Evolutionary conservation across 805 yeast genomes (phyloP).

Genomic region (Ogataea methylovora): DNA sequence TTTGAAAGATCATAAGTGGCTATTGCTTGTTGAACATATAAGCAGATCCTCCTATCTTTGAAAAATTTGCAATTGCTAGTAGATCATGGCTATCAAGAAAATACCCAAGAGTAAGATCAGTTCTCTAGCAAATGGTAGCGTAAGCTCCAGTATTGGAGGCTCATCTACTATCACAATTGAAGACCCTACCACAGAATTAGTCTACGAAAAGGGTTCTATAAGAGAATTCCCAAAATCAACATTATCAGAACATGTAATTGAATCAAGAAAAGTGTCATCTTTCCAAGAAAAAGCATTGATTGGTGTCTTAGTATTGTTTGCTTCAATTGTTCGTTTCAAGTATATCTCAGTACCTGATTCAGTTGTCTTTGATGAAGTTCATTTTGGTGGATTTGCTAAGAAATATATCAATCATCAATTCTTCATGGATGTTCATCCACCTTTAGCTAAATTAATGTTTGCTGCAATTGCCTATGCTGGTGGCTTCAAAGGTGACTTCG

Average conservation of each 20-base stretch:
- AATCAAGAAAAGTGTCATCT: conserved; percentile 32
- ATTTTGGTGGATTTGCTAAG: conserved; percentile 95
- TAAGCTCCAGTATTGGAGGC: too few species aligned
- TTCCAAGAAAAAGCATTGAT: conserved; percentile 34
- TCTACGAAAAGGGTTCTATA: conserved; percentile 39
- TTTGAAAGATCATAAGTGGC: too few species aligned
- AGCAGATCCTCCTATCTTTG: too few species aligned
- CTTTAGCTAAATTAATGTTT: conserved; percentile 72
- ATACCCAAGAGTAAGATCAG: too few species aligned
- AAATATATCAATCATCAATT: conserved; percentile 69
- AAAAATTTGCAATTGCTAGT: too few species aligned
- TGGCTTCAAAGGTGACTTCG: conserved; percentile 68
- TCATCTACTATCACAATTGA: too few species aligned
- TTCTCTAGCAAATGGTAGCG: too few species aligned
- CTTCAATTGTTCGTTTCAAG: conserved; percentile 53
- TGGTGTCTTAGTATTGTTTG: conserved; percentile 31
- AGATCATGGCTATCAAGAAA: too few species aligned
- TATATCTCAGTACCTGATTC: conserved; percentile 62
- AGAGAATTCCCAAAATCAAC: conserved; percentile 50
- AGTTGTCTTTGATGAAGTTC: conserved; percentile 97
- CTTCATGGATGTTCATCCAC: conserved; percentile 88
- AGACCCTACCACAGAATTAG: conserved; percentile 33
- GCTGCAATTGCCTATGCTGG: conserved; percentile 63
- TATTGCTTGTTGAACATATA: too few species aligned
- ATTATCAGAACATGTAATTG: conserved; percentile 33